Evolutionary conservation across 2,329 filamentous ascomycete genomes (phyloP).

Genomic region (Penicillium hesseltinei): DNA sequence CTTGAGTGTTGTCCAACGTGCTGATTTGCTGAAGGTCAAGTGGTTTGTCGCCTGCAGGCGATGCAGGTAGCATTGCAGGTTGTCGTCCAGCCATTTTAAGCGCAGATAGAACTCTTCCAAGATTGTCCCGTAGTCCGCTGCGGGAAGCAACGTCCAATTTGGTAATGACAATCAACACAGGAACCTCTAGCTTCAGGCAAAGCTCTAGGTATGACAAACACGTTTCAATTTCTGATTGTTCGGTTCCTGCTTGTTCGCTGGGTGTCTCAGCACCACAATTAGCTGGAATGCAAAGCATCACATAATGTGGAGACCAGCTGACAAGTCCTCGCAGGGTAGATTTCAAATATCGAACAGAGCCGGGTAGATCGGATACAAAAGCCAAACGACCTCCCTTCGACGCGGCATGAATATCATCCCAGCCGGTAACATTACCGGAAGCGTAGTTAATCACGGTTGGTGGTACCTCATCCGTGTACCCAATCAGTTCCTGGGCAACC

Average conservation of each 20-base stretch:
- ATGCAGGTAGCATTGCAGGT: slow-evolving; percentile 65
- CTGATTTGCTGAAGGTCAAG: slow-evolving; percentile 59
- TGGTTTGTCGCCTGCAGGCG: slow-evolving; percentile 47
- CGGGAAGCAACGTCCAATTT: slow-evolving; percentile 86
- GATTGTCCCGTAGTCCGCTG: slow-evolving; percentile 63
- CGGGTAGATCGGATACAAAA: slow-evolving; percentile 88
- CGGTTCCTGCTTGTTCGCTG: slow-evolving; percentile 17
- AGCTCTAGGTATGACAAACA: slow-evolving; percentile 79
- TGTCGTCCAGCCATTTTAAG: slow-evolving; percentile 73
- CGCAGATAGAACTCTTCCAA: slow-evolving; percentile 71
- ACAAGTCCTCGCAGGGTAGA: slow-evolving; percentile 88
- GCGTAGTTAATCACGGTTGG: slow-evolving; percentile 69
- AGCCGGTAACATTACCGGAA: slow-evolving; percentile 81
- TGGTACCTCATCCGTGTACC: slow-evolving; percentile 58
- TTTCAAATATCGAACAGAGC: slow-evolving; percentile 82
- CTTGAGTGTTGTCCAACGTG: slow-evolving; percentile 56
- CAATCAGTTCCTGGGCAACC: slow-evolving; percentile 88
- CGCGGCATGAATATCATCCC: slow-evolving; percentile 87
- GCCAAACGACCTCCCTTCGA: slow-evolving; percentile 72
- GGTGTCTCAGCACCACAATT: slow-evolving; percentile 60
- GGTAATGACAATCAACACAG: slow-evolving; percentile 79
- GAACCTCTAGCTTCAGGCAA: slow-evolving; percentile 75
- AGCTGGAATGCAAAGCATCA: slow-evolving; percentile 79
- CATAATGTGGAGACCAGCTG: slow-evolving; percentile 95
- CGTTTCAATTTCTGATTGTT: slow-evolving; percentile 61